Conservation (phyloP, 176 grass and related monocot species). For the bread wheat (Triticum aestivum) region IWGSC_CS_RefSeq_v2.1 NC_057796.1:335751561-335752060, state of each 20-base stretch:
- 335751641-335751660: background rate
- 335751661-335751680: conserved; percentile 37
- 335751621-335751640: conserved; percentile 31
- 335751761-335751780: conserved; percentile 31
- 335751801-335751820: conserved; percentile 31
- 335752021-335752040: conserved; percentile 52
- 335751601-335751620: conserved; percentile 29
- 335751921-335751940: conserved; percentile 43
- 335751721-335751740: conserved; percentile 32
- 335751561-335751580: background rate
- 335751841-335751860: conserved; percentile 76
- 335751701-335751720: conserved; percentile 31
- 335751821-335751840: conserved; percentile 36
- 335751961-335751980: conserved; percentile 26
- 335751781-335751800: conserved; percentile 4
- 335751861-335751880: conserved; percentile 84
- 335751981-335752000: conserved; percentile 18
- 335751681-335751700: conserved; percentile 24
- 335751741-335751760: conserved; percentile 44
- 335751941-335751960: conserved; percentile 27
- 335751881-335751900: conserved; percentile 62
- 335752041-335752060: conserved; percentile 47
- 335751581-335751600: background rate
- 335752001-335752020: conserved; percentile 50
- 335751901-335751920: conserved; percentile 53